These are phyloP conservation scores for Yarrowia sp. DNA, from an alignment of 805 yeast species.

Conservation along the genomic window DNA sequence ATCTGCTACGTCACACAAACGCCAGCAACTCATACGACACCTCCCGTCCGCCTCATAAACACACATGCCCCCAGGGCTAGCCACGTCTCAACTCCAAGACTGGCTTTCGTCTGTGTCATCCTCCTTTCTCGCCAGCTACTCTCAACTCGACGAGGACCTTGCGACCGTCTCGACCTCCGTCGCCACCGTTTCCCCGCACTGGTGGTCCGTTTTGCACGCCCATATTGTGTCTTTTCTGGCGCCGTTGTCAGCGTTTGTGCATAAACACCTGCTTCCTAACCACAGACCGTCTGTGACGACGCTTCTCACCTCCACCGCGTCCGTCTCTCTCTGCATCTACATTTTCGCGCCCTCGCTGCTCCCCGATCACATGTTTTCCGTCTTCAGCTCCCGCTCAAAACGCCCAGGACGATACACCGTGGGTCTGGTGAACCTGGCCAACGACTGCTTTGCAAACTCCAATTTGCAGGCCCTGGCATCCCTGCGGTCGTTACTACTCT, in stretches of 20 bases:
- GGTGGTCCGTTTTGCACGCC: neutral
- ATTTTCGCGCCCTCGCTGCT: slow-evolving; percentile 26
- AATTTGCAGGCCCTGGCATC: slow-evolving; percentile 62
- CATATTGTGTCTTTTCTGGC: neutral
- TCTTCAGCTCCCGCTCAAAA: slow-evolving; percentile 37
- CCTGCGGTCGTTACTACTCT: slow-evolving; percentile 32
- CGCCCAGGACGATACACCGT: slow-evolving; percentile 53
- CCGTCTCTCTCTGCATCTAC: slow-evolving; percentile 24
- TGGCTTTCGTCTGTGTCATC: slow-evolving; percentile 16
- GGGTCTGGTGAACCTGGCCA: slow-evolving; percentile 76
- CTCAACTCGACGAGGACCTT: slow-evolving; percentile 8
- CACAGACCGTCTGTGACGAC: neutral
- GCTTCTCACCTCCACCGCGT: neutral
- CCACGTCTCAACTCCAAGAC: neutral
- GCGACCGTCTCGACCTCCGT: neutral
- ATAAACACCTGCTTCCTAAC: neutral
- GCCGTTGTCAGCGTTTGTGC: neutral
- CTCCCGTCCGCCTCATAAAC: neutral
- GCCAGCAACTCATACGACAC: neutral
- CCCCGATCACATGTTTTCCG: slow-evolving; percentile 28
- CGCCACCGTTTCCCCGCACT: neutral
- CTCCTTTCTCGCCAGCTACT: slow-evolving; percentile 25
- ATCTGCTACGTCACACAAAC: no score
- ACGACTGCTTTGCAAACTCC: slow-evolving; percentile 92
- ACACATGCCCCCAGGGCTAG: slow-evolving; percentile 3